phyloP scores from a whole-genome alignment of 495 filamentous ascomycete genomes.

The Xylaria intraflava region DNA sequence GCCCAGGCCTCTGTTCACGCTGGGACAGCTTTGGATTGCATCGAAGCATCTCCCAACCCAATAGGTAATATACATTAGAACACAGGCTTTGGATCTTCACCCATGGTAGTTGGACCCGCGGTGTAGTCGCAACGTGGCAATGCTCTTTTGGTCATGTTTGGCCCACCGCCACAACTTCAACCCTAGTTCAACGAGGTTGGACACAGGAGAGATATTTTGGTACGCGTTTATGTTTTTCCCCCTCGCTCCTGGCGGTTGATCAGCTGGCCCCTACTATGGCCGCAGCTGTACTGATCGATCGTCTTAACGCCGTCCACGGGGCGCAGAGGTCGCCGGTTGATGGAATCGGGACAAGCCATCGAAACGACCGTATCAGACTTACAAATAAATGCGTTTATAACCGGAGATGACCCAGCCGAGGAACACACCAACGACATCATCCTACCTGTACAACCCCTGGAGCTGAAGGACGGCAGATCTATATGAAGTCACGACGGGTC shows the following conservation, averaged over 20 bases:
- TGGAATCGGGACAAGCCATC: neutral
- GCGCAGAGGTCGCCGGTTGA: neutral
- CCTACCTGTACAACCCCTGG: neutral
- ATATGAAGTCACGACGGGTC: neutral
- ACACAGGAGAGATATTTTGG: slow-evolving; percentile 2
- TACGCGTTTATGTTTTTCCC: slow-evolving; percentile 1
- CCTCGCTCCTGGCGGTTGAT: slow-evolving; percentile 5
- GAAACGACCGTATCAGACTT: neutral
- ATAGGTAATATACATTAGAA: slow-evolving; percentile 3
- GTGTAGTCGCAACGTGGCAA: slow-evolving; percentile 12
- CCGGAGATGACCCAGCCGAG: neutral
- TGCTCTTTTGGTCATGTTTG: slow-evolving; percentile 6
- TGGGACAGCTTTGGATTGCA: slow-evolving; percentile 1
- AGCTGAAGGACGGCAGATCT: neutral
- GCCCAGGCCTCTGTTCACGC: neutral
- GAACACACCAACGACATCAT: no score
- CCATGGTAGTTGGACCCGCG: slow-evolving; percentile 10
- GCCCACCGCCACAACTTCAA: slow-evolving; percentile 13
- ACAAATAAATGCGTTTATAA: neutral
- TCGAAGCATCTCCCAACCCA: slow-evolving; percentile 3
- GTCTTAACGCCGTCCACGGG: neutral
- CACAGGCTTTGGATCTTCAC: slow-evolving; percentile 3
- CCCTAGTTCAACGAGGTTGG: neutral
- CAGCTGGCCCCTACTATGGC: neutral
- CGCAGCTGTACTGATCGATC: neutral